Base-by-base conservation (phyloP, 192 early-diverging fungal genomes). In the Dimargaris xerosporica region DNA sequence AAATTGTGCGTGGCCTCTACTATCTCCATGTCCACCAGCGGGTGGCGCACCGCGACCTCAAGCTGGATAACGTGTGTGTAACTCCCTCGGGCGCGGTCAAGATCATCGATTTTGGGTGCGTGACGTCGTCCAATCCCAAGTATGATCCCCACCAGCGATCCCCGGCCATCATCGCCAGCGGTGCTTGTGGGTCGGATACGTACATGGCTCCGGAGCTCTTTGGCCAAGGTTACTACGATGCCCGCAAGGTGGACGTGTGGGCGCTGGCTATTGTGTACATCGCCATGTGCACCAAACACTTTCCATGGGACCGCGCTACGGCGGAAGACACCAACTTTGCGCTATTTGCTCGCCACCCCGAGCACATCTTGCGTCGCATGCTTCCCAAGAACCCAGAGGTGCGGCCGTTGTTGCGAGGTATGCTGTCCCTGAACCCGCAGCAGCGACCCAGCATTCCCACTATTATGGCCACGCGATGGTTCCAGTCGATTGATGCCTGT, bases 171-270 rank as follows among this genome's bases (percentile, higher is more conserved):
- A 11, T 23, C 5, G 77, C 62, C 45, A 59, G 58, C 71, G 95
- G 94, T 23, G 74, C 91, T 29, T 90, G 81, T 70, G 94, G 94
- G 0, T 90, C 87, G 12, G 93, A 92, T 60, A 93, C 94, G 11
- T 98, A 98, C 74, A 95, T 98, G 74, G 88, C 91, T 0, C 94
- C 94, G 42, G 94, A 96, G 68, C 75, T 83, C 31, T 89, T 90
- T 67, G 64, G 56, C 3, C 68, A 72, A 13, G 74, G 77, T 0
- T 70, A 76, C 64, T 93, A 97, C 69, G 91, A 97, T 63, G 80
- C 86, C 17, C 83, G 92, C 65, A 68, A 78, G 53, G 87, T 91
- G 5, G 94, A 97, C 69, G 73, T 95, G 6, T 97, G 94, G 94
- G 82, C 86, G 1, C 41, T 85, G 42, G 94, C 87, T 52, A 88